A percentile compares a stretch with the other conserved stretches of the same genome.
phyloP scores from a whole-genome alignment of 2,329 filamentous ascomycete genomes.

The Pseudogymnoascus sp. region DNA sequence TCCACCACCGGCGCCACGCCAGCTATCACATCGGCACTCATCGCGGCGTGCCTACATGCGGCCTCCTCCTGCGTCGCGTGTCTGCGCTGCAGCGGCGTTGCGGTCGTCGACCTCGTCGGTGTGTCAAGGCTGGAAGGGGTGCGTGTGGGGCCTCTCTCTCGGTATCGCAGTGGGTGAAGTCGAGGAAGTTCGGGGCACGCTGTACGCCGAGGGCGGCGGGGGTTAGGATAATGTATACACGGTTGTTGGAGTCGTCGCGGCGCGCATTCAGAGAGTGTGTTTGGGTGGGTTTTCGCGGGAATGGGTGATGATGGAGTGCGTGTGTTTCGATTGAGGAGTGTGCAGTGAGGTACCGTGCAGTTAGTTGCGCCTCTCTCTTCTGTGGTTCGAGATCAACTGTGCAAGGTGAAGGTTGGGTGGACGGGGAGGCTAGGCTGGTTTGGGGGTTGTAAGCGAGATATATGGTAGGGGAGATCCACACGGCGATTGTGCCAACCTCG shows the following conservation, averaged over 20 bases:
- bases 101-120: constrained; percentile 11
- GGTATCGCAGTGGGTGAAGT: neutral
- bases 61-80: constrained; percentile 5
- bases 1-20: constrained; percentile 14
- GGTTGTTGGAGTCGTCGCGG: neutral
- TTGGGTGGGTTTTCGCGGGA: neutral
- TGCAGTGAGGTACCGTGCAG: neutral
- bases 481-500: neutral
- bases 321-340: neutral
- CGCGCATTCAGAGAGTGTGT: neutral
- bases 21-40: constrained; percentile 22
- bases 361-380: neutral
- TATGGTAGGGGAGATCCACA: neutral
- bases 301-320: neutral
- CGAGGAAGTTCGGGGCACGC: neutral
- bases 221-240: neutral
- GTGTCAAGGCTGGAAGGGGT: constrained; percentile 7
- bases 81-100: constrained; percentile 17
- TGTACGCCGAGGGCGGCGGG: neutral
- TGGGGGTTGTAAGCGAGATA: neutral
- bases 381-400: neutral
- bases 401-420: neutral
- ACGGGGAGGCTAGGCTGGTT: neutral
- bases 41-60: constrained; percentile 10
- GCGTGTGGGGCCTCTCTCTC: neutral